Base-by-base conservation (phyloP, 176 grass and related monocot genomes). In the Oryza coarctata region DNA sequence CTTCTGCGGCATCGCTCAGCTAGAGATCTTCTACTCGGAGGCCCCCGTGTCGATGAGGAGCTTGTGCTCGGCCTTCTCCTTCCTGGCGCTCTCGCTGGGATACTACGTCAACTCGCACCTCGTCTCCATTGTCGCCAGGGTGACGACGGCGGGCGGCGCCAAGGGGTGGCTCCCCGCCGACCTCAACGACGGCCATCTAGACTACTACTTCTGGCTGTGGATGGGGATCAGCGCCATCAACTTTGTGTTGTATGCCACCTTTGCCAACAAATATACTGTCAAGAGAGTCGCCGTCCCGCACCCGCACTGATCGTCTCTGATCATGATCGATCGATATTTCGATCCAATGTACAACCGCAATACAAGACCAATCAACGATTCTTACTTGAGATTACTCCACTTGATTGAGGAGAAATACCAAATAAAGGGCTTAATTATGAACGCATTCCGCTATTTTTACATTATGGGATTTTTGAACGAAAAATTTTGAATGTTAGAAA, bases 171-270 rank as follows among this genome's bases (percentile, higher is more conserved):
- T 97, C 23, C 92, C 90, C 15, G 69, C 84, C 50, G 68, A 94
- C 67, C 77, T 94, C 36, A 93, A 98, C 39, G 50, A 87, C 11
- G 95, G 95, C 3, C 95, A 97, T 78, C 84, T 98, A 1, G 86
- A 98, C 85, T 94, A 89, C 65, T 94, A 92, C 77, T 94, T 97
- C 34, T 90, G 88, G 88, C 50, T 94, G 52, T 91, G 90, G 90
- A 63, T 86, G 0, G 86, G 61, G 23, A 92, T 97, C 30, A 90
- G 85, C 38, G 79, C 63, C 1, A 3, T 85, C 10, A 97, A 97
- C 86, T 92, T 90, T 39, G 60, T 69, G 1, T 83, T 90, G 22
- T 97, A 92, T 78, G 44, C 92, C 7, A 83, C 77, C 0, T 87
- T 97, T 35, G 86, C 94, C 0, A 89, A 66, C 55, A 94, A 86